phyloP scores from a whole-genome alignment of 345 rosid genomes.

The Gossypium raimondii region DNA sequence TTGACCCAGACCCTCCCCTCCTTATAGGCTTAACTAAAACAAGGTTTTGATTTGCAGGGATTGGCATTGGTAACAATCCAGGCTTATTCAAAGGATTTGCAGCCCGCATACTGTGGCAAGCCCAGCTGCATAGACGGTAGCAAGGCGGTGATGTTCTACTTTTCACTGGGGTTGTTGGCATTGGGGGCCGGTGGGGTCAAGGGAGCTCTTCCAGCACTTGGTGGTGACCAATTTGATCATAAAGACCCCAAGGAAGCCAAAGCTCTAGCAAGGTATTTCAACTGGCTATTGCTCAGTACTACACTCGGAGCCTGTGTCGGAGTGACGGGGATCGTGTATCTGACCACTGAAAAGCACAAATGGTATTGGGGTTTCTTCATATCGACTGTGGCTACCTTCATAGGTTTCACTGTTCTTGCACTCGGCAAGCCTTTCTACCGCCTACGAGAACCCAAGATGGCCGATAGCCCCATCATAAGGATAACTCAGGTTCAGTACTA shows the following conservation, averaged over 20 bases:
- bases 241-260: conserved; percentile 39
- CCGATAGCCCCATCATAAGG: conserved; percentile 35
- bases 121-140: conserved; percentile 38
- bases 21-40: background rate
- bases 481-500: conserved; percentile 25
- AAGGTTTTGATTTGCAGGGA: conserved; percentile 27
- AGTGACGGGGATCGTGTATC: conserved; percentile 43
- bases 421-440: conserved; percentile 45
- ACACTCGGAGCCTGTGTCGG: conserved; percentile 41
- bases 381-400: conserved; percentile 25
- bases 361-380: conserved; percentile 53
- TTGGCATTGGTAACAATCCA: conserved; percentile 47
- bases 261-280: conserved; percentile 44
- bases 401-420: conserved; percentile 34
- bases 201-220: conserved; percentile 43
- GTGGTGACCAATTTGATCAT: conserved; percentile 52
- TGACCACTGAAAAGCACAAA: conserved; percentile 24
- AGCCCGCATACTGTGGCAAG: conserved; percentile 32
- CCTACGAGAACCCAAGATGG: conserved; percentile 11
- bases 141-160: conserved; percentile 31
- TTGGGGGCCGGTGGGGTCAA: conserved; percentile 41
- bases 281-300: conserved; percentile 27
- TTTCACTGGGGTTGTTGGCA: conserved; percentile 34
- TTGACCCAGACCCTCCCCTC: too few relatives aligned
- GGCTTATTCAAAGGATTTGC: conserved; percentile 36